Conservation (phyloP, 2,329 filamentous ascomycete genomes). For the Colletotrichum salicis region DNA sequence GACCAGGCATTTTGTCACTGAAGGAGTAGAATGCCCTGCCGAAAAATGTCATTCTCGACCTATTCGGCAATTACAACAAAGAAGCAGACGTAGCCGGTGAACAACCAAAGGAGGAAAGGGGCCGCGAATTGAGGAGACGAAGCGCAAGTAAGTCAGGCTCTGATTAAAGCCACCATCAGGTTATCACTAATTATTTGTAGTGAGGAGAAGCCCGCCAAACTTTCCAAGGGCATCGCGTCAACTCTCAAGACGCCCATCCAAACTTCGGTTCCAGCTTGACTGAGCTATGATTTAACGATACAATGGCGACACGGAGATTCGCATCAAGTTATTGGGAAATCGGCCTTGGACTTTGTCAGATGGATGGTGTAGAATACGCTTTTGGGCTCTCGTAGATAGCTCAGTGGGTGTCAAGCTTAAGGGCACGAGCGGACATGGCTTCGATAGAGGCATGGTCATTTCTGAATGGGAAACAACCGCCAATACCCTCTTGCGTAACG, state of each 20-base stretch:
- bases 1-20: neutral
- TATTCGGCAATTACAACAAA: neutral
- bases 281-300: neutral
- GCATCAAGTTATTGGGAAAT: neutral
- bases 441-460: neutral
- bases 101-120: neutral
- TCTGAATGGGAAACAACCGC: neutral
- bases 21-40: neutral
- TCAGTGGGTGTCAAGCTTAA: neutral
- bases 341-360: neutral
- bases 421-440: neutral
- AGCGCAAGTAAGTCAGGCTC: neutral
- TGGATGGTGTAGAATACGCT: neutral
- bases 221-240: neutral
- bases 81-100: neutral
- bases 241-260: neutral
- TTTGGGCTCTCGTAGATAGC: neutral
- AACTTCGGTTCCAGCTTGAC: neutral
- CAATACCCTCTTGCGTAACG: neutral
- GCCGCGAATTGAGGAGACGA: neutral
- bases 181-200: neutral
- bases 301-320: neutral
- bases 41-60: neutral
- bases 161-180: no score
- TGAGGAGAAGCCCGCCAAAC: neutral